phyloP scores from a whole-genome alignment of 1,284 basidiomycete genomes.

The Pyrrhoderma noxium region DNA sequence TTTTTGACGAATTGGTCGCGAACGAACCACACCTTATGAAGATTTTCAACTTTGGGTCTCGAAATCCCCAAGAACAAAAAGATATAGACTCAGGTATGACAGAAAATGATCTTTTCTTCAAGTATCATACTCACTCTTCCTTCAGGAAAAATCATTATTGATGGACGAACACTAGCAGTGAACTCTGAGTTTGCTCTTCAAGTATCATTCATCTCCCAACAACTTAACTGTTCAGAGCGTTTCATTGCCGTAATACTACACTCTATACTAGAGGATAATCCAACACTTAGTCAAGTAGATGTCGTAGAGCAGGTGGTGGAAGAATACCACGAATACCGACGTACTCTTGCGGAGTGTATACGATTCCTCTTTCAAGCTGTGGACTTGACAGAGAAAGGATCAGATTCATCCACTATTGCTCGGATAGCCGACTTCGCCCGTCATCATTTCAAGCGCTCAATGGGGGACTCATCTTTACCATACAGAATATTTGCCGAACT shows the following conservation, averaged over 20 bases:
- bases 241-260: conserved; percentile 66
- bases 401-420: conserved; percentile 39
- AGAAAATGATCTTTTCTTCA: neutral
- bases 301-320: conserved; percentile 58
- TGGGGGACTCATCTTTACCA: conserved; percentile 37
- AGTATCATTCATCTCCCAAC: conserved; percentile 64
- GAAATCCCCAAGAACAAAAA: conserved; percentile 54
- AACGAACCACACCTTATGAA: conserved; percentile 54
- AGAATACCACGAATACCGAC: conserved; percentile 59
- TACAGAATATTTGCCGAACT: conserved; percentile 56
- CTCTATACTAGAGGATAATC: conserved; percentile 51
- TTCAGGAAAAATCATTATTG: conserved; percentile 52
- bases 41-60: conserved; percentile 56
- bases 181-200: conserved; percentile 73
- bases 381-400: conserved; percentile 33
- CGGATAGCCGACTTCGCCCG: conserved; percentile 44
- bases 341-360: conserved; percentile 61
- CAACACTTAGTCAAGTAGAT: conserved; percentile 49
- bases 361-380: conserved; percentile 43
- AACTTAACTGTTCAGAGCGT: conserved; percentile 72
- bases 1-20: conserved; percentile 66
- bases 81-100: conserved; percentile 65
- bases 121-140: neutral
- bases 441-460: conserved; percentile 39
- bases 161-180: conserved; percentile 54